Base-by-base conservation (phyloP, 805 yeast genomes). In the Kluyveromyces siamensis region DNA sequence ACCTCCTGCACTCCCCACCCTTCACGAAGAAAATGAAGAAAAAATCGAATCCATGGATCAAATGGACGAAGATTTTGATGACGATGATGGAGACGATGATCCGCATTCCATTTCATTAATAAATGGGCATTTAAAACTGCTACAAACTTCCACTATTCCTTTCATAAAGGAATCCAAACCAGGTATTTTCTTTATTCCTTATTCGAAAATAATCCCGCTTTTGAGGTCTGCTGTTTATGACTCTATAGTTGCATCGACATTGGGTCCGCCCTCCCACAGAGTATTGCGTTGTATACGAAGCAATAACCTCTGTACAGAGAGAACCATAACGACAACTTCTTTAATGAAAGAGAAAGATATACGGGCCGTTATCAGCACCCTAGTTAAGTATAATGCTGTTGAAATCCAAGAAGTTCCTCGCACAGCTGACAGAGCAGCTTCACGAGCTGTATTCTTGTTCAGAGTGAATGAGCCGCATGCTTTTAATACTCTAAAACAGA, bases 341-440 rank as follows among this genome's bases (percentile, higher is more conserved):
- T 68, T 93, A 46, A 74, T 93, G 66, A 86, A 80, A 54, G 95
- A 88, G 50, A 79, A 77, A 51, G 84, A 81, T 37, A 85, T 89
- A 8, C 74, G 96, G 49, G 80, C 82, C 38, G 80, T 84, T 41
- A 69, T 89, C 41, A 77, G 84, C 42, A 76, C 78, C 35, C 69
- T 93, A 47, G 76, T 86, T 27, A 77, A 76, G 47, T 74, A 80
- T 54, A 88, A 90, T 52, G 76, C 86, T 17, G 70, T 90, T 17
- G 96, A 91, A 61, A 75, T 90, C 37, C 98, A 91, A 67, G 99
- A 93, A 68, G 84, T 93, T 27, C 97, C 98, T 11, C 79, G 91
- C 58, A 84, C 96, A 8, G 83, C 81, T 21, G 98, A 93, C 63
- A 76, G 98, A 55, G 90, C 95, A 2, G 96, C 97, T 0, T 81